These are phyloP conservation scores for Eucalyptus brandiana DNA, from an alignment of 345 rosid genomes.

Conservation along the genomic window DNA sequence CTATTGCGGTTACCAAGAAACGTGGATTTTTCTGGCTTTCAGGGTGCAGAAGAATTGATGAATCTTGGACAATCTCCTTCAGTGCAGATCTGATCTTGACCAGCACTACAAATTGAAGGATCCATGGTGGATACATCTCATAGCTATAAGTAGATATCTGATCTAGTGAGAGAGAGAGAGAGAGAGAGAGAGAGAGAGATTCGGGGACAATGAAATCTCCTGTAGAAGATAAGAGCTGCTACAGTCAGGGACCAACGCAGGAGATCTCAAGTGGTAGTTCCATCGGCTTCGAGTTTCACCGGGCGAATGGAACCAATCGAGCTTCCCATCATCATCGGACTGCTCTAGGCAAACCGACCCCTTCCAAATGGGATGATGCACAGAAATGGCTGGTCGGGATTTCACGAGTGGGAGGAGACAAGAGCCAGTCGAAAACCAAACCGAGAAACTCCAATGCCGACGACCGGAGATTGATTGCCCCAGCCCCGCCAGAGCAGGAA, in stretches of 20 bases:
- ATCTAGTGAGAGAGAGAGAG: background rate
- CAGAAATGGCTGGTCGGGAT: constrained; percentile 93
- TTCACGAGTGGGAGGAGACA: constrained; percentile 55
- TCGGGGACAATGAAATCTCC: constrained; percentile 46
- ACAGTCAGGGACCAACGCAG: constrained; percentile 24
- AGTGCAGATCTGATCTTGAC: background rate
- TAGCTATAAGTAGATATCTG: background rate
- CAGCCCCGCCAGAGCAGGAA: constrained; percentile 65
- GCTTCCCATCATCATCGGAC: constrained; percentile 48
- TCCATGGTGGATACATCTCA: background rate
- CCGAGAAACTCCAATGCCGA: constrained; percentile 91
- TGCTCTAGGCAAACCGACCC: constrained; percentile 78
- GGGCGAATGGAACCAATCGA: constrained; percentile 40
- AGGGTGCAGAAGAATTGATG: background rate
- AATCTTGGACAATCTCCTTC: background rate
- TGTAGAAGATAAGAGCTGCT: constrained; percentile 44
- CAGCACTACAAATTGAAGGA: background rate
- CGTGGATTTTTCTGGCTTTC: background rate
- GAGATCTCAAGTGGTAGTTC: constrained; percentile 20
- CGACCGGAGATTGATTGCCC: constrained; percentile 80
- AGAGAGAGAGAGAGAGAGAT: background rate
- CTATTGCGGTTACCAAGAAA: background rate
- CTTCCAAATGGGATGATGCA: constrained; percentile 99
- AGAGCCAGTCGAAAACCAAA: constrained; percentile 19
- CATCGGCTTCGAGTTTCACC: constrained; percentile 60